phyloP scores from a whole-genome alignment of 2,329 filamentous ascomycete species.

The Coleophoma cylindrospora region DNA sequence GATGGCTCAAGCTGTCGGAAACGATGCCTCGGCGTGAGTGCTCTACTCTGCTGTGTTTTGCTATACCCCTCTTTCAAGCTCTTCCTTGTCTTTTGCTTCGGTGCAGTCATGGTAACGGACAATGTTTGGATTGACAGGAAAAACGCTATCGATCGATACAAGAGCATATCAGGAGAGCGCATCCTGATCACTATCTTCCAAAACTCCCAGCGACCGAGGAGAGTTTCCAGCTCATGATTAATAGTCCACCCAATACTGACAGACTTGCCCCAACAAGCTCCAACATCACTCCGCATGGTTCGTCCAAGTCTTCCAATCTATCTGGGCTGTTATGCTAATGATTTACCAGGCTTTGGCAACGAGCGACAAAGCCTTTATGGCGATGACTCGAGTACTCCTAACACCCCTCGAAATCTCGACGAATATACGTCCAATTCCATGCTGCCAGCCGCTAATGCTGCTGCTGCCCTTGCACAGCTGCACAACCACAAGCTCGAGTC shows the following conservation, averaged over 20 bases:
- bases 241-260: constrained; percentile 62
- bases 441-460: constrained; percentile 69
- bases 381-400: constrained; percentile 62
- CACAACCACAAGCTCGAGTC: constrained; percentile 71
- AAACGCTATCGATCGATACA: constrained; percentile 98
- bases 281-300: constrained; percentile 22
- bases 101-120: constrained; percentile 27
- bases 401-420: constrained; percentile 63
- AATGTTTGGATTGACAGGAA: constrained; percentile 52
- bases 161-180: constrained; percentile 95
- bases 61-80: constrained; percentile 20
- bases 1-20: constrained; percentile 97
- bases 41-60: constrained; percentile 23
- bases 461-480: constrained; percentile 81
- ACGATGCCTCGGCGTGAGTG: constrained; percentile 94
- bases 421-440: constrained; percentile 58
- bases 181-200: constrained; percentile 94
- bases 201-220: constrained; percentile 98
- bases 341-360: constrained; percentile 44
- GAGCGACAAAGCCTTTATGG: constrained; percentile 64
- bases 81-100: constrained; percentile 10
- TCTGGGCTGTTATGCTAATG: constrained; percentile 18
- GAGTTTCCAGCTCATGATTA: constrained; percentile 96
- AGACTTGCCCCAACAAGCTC: constrained; percentile 22
- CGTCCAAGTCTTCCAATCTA: constrained; percentile 7